Conservation (phyloP, 345 rosid species). For the Acer yangbiense region DNA sequence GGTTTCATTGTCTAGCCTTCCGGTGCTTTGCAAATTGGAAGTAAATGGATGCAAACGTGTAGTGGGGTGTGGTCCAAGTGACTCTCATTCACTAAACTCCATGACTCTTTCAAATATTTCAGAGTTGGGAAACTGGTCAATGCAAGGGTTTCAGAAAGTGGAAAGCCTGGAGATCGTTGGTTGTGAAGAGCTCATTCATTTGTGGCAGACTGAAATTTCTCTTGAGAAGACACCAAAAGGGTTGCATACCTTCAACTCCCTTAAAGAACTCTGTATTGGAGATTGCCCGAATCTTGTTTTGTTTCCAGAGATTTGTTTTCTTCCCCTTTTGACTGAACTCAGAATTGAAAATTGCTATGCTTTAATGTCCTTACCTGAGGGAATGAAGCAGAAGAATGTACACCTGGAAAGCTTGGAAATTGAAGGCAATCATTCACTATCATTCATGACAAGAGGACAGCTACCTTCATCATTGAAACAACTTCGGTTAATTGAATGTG, state of each 20-base stretch:
- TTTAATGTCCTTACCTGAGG: too few species aligned
- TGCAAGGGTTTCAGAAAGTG: background rate
- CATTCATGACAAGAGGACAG: too few species aligned
- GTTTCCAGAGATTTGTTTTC: too few species aligned
- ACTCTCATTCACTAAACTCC: conserved; percentile 2
- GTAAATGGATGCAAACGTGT: conserved; percentile 7
- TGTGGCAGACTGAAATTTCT: background rate
- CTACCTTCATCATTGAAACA: too few species aligned
- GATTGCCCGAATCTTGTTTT: too few species aligned
- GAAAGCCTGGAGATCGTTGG: background rate
- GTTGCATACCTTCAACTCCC: too few species aligned
- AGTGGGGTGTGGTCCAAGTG: background rate
- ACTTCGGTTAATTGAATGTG: fast-evolving
- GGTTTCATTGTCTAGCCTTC: conserved; percentile 11
- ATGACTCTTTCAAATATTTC: background rate
- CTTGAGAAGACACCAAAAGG: background rate
- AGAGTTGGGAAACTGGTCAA: background rate
- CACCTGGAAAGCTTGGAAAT: too few species aligned
- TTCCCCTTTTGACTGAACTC: too few species aligned
- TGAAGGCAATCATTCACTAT: too few species aligned
- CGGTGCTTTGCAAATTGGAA: background rate
- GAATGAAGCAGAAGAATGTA: too few species aligned
- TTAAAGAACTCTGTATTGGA: too few species aligned
- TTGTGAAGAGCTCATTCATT: background rate
- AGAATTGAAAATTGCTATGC: too few species aligned